Evolutionary conservation across 108 stramenopile species (phyloP).

Genomic region (Skeletonema menzelii): DNA sequence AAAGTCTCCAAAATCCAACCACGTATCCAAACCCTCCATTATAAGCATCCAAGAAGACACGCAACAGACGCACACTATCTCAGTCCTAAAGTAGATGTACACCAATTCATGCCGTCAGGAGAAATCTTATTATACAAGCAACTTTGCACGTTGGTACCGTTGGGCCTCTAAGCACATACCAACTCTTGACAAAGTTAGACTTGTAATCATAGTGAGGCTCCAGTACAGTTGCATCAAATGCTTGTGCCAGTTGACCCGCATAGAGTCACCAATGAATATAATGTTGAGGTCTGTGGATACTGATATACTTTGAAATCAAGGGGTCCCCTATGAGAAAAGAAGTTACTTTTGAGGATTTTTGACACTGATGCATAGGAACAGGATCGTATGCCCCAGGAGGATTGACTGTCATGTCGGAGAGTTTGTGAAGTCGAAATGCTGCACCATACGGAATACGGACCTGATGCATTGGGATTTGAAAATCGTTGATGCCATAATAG

Average conservation of each 20-base stretch:
- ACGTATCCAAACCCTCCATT: slow-evolving; percentile 8
- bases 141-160: slow-evolving; percentile 3
- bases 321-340: neutral
- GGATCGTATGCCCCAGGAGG: neutral
- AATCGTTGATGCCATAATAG: too few relatives aligned
- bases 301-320: slow-evolving; percentile 17
- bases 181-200: slow-evolving; percentile 7
- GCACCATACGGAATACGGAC: too few relatives aligned
- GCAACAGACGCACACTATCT: slow-evolving; percentile 22
- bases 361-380: neutral
- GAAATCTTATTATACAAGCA: slow-evolving; percentile 26
- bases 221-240: slow-evolving; percentile 20
- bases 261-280: slow-evolving; percentile 26
- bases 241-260: slow-evolving; percentile 19
- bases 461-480: too few relatives aligned
- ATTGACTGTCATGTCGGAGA: neutral
- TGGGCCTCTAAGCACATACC: slow-evolving; percentile 21
- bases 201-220: neutral
- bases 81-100: slow-evolving; percentile 20
- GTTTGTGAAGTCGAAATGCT: neutral
- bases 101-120: slow-evolving; percentile 36
- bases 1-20: neutral
- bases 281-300: slow-evolving; percentile 22
- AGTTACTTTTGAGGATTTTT: neutral
- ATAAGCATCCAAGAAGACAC: slow-evolving; percentile 37